Conservation (phyloP, 2,329 filamentous ascomycete genomes). For the Dryadomyces quercivorus region DNA sequence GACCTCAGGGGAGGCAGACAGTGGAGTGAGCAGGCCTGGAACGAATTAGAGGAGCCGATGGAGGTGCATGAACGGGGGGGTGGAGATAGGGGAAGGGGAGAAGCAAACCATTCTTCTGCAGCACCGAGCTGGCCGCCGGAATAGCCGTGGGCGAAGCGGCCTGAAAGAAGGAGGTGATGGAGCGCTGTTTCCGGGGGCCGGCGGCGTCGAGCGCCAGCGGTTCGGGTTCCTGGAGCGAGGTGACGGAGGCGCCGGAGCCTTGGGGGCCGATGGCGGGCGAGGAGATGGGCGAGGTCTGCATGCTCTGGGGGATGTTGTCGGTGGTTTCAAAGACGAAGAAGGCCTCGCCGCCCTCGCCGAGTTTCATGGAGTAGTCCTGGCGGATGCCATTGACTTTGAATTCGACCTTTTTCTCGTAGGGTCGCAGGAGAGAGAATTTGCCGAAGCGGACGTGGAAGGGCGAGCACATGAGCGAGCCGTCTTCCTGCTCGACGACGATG, state of each 20-base stretch:
- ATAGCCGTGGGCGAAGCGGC: constrained; percentile 25
- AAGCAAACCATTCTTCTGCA: constrained; percentile 22
- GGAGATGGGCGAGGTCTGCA: constrained; percentile 89
- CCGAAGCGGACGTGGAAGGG: constrained; percentile 98
- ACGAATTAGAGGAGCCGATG: background rate
- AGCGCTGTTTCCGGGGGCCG: constrained; percentile 22
- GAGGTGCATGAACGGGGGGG: background rate
- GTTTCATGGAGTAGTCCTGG: constrained; percentile 94
- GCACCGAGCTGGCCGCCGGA: constrained; percentile 18
- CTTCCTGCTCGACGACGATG: constrained; percentile 92
- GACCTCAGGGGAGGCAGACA: constrained; percentile 40
- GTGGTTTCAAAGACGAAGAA: constrained; percentile 98
- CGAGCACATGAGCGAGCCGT: constrained; percentile 80
- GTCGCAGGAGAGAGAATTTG: constrained; percentile 90
- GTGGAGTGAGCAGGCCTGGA: constrained; percentile 37
- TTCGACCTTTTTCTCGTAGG: constrained; percentile 97
- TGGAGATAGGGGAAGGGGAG: background rate
- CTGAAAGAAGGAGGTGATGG: constrained; percentile 26
- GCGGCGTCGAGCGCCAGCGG: constrained; percentile 51
- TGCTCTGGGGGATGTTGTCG: constrained; percentile 77
- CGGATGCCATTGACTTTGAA: constrained; percentile 89
- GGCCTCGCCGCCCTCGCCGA: constrained; percentile 92
- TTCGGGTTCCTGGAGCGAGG: constrained; percentile 53
- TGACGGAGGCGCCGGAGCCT: constrained; percentile 17
- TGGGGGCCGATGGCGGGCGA: constrained; percentile 60